phyloP scores from a whole-genome alignment of 2,329 filamentous ascomycete genomes.

The Remersonia thermophila region DNA sequence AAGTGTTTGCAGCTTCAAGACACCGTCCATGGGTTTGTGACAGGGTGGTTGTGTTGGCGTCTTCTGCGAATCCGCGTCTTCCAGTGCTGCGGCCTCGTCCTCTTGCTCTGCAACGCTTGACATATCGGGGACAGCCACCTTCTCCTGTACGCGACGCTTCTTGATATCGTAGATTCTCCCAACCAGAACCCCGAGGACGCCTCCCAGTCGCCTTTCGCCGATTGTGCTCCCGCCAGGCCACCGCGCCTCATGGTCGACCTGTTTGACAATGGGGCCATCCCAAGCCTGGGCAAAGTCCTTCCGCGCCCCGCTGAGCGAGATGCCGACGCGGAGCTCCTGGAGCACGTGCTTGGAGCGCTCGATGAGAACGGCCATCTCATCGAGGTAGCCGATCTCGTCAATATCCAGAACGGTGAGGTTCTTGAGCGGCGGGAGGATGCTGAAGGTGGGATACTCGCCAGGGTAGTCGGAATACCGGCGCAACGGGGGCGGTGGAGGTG shows the following conservation, averaged over 20 bases:
- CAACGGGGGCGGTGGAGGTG: conserved; percentile 19
- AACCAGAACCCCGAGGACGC: conserved; percentile 55
- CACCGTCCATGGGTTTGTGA: conserved; percentile 33
- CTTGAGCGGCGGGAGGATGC: conserved; percentile 60
- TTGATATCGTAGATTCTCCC: conserved; percentile 53
- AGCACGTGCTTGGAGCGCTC: conserved; percentile 55
- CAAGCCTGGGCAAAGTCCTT: conserved; percentile 47
- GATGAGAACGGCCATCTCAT: conserved; percentile 69
- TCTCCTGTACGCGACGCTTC: conserved; percentile 9
- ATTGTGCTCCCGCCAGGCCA: conserved; percentile 46
- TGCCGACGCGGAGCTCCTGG: conserved; percentile 60
- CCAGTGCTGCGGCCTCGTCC: too few species aligned
- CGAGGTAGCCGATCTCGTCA: conserved; percentile 69
- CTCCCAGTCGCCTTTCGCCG: conserved; percentile 52
- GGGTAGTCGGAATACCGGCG: conserved; percentile 37
- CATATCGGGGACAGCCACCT: too few species aligned
- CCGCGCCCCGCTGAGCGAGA: conserved; percentile 38
- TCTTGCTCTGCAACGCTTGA: too few species aligned
- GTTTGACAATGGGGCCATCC: conserved; percentile 49
- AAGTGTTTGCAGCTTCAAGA: conserved; percentile 55
- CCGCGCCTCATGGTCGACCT: conserved; percentile 47
- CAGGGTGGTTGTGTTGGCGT: conserved; percentile 3
- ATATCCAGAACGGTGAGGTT: conserved; percentile 69
- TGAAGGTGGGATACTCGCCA: conserved; percentile 71
- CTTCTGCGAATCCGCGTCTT: not conserved